Base-by-base conservation (phyloP, 2,329 filamentous ascomycete species). In the Fusarium protoensiforme region DNA sequence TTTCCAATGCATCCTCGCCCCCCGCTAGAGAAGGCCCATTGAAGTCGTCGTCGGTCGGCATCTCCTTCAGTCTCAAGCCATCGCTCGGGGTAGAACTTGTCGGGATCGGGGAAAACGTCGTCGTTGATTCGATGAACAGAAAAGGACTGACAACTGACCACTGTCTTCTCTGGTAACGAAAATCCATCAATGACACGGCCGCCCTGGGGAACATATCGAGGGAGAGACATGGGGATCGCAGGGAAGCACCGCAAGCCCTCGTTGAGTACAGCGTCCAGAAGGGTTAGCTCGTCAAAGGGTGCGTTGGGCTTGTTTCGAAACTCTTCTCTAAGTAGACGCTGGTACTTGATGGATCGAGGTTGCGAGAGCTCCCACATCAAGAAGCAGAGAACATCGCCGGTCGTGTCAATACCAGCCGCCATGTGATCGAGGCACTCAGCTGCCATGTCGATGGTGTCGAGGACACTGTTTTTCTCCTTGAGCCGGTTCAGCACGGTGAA, bases 1-100 rank as follows among this genome's bases (percentile, higher is more conserved):
- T 90, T 91, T 5, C 90, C 91, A 27, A 91, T 87, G 69, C 92
- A 93, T 0, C 90, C 91, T 74, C 92, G 83, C 0, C 90, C 91
- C 6, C 92, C 92, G 56, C 85, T 88, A 8, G 90, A 87, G 83
- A 93, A 93, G 0, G 92, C 88, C 83, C 92, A 92, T 76, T 92
- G 89, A 9, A 89, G 77, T 48, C 89, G 84, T 74, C 89, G 89
- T 65, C 90, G 85, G 76, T 96, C 93, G 67, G 92, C 87, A 75
- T 96, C 94, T 3, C 93, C 94, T 53, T 92, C 88, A 10, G 88
- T 86, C 18, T 88, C 90, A 72, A 98, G 89, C 95, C 95, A 98
- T 74, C 96, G 88, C 65, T 96, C 93, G 0, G 95, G 95, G 59
- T 92, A 87, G 78, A 95, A 98, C 7, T 81, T 83, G 68, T 97